Base-by-base conservation (phyloP, 169 alveolate genomes). In the Cryptosporidium meleagridis region DNA sequence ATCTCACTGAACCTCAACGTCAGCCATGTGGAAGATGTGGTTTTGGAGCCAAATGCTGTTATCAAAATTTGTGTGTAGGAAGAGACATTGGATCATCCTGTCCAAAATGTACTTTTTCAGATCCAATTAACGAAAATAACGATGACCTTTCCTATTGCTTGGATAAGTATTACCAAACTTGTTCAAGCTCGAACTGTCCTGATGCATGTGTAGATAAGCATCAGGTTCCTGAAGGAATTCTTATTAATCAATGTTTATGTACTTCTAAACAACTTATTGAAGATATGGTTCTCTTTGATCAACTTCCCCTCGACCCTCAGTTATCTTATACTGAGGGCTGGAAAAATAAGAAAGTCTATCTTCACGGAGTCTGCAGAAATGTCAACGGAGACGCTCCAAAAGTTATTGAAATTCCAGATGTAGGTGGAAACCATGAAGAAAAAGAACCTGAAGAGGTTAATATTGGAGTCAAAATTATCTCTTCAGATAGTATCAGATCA, bases 1-100 rank as follows among this genome's bases (percentile, higher is more conserved):
- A 80, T 44, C 59, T 80, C 16, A 80, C 89, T 26, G 89, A 80
- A 41, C 89, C 89, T n/a, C 89, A 80, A 62, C 39, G 89, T 5
- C 89, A 80, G 37, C 89, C 89, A 23, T 80, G 89, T 16, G 89
- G 89, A 18, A 80, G 75, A 41, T 80, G 89, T 80, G 89, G 89
- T 26, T 80, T 41, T 26, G 89, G 89, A 21, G 89, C 89, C 18
- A 80, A 80, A 23, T 80, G 89, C 10, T 80, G 89, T 48, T 59
- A 37, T 31, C 89, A 80, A 29, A 80, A 80, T 41, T 16, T 80
- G 62, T 80, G 89, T 41, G 67, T 80, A 62, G 89, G 89, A 41
- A 59, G 89, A 26, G 89, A 80, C 12, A 62, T 80, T n/a, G 89
- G 89, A 61, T 80, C 89, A 14, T 41, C 52, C 4, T 80, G 89